Base-by-base conservation (phyloP, 2,329 filamentous ascomycete species). In the Aspergillus novoparasiticus region DNA sequence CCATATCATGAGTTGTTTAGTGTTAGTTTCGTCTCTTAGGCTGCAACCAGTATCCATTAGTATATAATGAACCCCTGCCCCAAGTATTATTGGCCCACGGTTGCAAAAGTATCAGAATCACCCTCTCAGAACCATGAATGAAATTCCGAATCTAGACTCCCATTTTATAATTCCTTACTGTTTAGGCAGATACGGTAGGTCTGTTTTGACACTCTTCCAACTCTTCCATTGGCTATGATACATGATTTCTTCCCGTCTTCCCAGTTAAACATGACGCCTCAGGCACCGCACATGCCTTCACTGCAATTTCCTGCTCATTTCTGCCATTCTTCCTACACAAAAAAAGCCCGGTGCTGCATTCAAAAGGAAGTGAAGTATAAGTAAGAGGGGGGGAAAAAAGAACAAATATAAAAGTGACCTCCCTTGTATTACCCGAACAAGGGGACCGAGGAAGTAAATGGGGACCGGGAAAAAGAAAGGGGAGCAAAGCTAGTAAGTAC, bases 401-500 rank as follows among this genome's bases (percentile, higher is more conserved):
- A 16, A 63, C 11, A 46, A 63, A 50, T 11, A 34, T 32, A 28
- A 51, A 51, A 32, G 28, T 30, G 26, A 10, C 26, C 46, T n/a
- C 46, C 26, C 23, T 50, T 50, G 46, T 28, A 43, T 12, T 11
- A 43, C 36, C 41, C n/a, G 16, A 51, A 36, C 41, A n/a, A 30
- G 56, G 53, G 36, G 46, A 19, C 19, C 16, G 16, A 56, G 43
- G 32, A 45, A 48, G 26, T 21, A 65, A 39, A 58, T 43, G 62
- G n/a, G 28, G 57, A 57, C 56, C 57, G 9, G 30, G 32, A 34
- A 21, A 56, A 53, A 43, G 28, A 26, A 60, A 21, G 16, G 21
- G 53, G 23, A 32, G 64, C 65, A 62, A 64, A 55, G 55, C 58
- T 60, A 72, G 64, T 72, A 73, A 73, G 70, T 75, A 75, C 72